phyloP scores from a whole-genome alignment of 1,139 yeast species.

The Cylindricascospora bacillispora region DNA sequence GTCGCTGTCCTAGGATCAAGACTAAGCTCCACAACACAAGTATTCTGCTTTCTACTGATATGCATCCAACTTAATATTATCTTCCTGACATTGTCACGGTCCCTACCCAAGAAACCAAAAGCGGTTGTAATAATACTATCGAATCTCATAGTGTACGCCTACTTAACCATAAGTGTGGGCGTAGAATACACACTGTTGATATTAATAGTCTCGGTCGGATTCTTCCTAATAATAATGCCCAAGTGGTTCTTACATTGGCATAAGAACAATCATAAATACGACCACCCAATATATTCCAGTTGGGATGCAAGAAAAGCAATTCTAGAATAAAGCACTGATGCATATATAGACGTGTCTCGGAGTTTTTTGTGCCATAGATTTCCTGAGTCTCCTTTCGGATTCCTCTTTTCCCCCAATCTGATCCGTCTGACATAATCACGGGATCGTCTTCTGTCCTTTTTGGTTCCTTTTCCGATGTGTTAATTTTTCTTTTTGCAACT shows the following conservation, averaged over 20 bases:
- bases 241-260: conserved; percentile 23
- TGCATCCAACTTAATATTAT: conserved; percentile 24
- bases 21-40: conserved; percentile 56
- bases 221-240: conserved; percentile 16
- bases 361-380: no score
- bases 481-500: no score
- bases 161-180: conserved; percentile 15
- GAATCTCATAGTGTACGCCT: conserved; percentile 17
- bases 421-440: no score
- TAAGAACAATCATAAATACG: conserved; percentile 18
- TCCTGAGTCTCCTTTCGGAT: no score
- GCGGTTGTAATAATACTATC: conserved; percentile 6
- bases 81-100: conserved; percentile 17
- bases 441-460: no score
- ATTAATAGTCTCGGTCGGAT: conserved; percentile 9
- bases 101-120: conserved; percentile 8
- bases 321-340: conserved; percentile 8
- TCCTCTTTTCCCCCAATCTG: no score
- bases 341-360: not conserved
- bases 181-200: conserved; percentile 13
- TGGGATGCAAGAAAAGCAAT: conserved; percentile 25
- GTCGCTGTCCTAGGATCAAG: conserved; percentile 87
- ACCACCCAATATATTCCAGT: conserved; percentile 14
- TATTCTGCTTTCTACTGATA: conserved; percentile 48
- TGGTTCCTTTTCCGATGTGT: no score